phyloP scores from a whole-genome alignment of 805 yeast genomes.

The Ogataea nakhonphanomensis region DNA sequence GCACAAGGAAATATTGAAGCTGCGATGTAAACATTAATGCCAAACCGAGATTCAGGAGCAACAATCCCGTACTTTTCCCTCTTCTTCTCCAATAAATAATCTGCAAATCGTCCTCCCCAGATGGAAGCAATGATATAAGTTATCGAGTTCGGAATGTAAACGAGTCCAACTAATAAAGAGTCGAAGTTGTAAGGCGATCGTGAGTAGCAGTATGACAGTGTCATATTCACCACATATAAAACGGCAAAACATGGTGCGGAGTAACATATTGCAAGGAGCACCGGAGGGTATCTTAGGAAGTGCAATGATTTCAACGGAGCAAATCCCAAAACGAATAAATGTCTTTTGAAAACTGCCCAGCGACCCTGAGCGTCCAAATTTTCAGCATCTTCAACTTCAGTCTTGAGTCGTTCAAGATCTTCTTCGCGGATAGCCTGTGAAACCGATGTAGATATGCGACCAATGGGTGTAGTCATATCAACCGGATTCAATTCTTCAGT shows the following conservation, averaged over 20 bases:
- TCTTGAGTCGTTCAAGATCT: slow-evolving; percentile 19
- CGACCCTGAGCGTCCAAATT: slow-evolving; percentile 17
- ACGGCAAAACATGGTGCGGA: slow-evolving; percentile 71
- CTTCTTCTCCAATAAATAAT: slow-evolving; percentile 48
- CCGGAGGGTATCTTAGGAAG: slow-evolving; percentile 71
- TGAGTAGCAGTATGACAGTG: slow-evolving; percentile 61
- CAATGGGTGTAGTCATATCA: slow-evolving; percentile 36
- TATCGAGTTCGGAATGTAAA: slow-evolving; percentile 81
- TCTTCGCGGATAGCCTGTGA: slow-evolving; percentile 20
- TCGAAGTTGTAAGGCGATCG: slow-evolving; percentile 66
- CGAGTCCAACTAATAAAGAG: slow-evolving; percentile 63
- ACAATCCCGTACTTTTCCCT: slow-evolving; percentile 58
- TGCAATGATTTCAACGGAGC: slow-evolving; percentile 61
- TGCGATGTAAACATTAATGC: slow-evolving; percentile 68
- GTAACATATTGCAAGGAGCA: slow-evolving; percentile 57
- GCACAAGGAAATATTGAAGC: slow-evolving; percentile 61
- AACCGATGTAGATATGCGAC: slow-evolving; percentile 29
- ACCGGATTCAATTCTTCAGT: slow-evolving; percentile 23
- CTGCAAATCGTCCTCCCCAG: slow-evolving; percentile 82
- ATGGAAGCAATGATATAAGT: slow-evolving; percentile 72
- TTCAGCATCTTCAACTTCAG: slow-evolving; percentile 22
- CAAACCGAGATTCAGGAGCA: slow-evolving; percentile 75
- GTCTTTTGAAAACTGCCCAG: slow-evolving; percentile 24
- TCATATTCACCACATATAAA: slow-evolving; percentile 70
- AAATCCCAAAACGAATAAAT: slow-evolving; percentile 45